Base-by-base conservation (phyloP, 768 basidiomycete genomes). In the Suillus plorans region DNA sequence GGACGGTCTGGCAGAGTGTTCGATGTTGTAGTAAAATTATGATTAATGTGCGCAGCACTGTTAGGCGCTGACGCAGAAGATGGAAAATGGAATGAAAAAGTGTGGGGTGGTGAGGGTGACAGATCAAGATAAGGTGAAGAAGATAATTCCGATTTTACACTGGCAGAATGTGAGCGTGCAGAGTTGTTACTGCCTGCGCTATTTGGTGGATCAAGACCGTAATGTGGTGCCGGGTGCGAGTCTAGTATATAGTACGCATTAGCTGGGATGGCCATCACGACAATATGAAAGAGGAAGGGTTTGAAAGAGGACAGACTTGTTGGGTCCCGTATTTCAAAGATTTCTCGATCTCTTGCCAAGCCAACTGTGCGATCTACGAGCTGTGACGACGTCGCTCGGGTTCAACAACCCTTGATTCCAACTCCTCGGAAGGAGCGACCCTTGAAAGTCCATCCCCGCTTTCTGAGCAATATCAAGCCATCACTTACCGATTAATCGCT, bases 61-160 rank as follows among this genome's bases (percentile, higher is more conserved):
- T 31, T 62, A 13, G 34, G 52, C 25, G 41, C 52, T 58, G 16
- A 41, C 5, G 8, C 20, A 34, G 36, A 64, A 6, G 61, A 4
- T 0, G 76, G 73, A 47, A 67, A 76, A 0, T 68, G 52, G 5
- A 76, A 76, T 0, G 75, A 49, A 14, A 77, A 75, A 0, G 66
- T 0, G 28, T 64, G 68, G 7, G 63, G 66, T 14, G 74, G 67
- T 0, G 76, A 64, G 5, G 70, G 70, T 0, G 71, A 70, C n/a
- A 66, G 64, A 61, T 72, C 69, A 41, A 63, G 66, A 55, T 68
- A 68, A 1, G 71, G 68, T 0, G 74, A 65, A 4, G 73, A 68
- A 37, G 72, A 70, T 1, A 68, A 63, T 62, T 76, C 75, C 9
- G 76, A 76, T 65, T 76, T 76, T 22, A 76, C 70, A 34, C 28